Evolutionary conservation across 2,329 filamentous ascomycete species (phyloP), one percentile per base, ranked within the genome.

Genomic region (Dactylellina drechsleri): DNA sequence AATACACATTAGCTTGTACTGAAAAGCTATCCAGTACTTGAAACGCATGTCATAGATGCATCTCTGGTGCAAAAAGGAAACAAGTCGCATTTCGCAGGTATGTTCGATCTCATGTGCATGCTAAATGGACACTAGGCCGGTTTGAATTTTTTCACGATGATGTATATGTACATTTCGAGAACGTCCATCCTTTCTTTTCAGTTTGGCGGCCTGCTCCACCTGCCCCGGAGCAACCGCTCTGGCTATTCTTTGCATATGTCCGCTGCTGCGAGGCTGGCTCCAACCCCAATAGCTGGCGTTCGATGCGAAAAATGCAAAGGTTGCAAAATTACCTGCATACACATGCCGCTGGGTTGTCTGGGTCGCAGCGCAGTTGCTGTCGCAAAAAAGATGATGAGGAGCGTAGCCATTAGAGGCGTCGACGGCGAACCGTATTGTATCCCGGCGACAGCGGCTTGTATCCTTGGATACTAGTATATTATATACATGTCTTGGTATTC

Each of bases 201-300:
- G 36, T 52, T 52, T 20, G n/a, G 60, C 60, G 40, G 10, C 18
- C 23, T 16, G 60, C 49, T 26, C 52, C 61, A 66, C 16, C 52
- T 66, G 52, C 64, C 58, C 23, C 66, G 41, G 61, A 60, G 68
- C 59, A 73, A 73, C 68, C 68, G 68, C 61, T 36, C 62, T 31
- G 31, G 31, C 10, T 36, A 36, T 49, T 49, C 57, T 56, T 54
- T 61, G 56, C 61, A 73, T 73, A 53, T 73, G 66, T 66, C 70
- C 70, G 62, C 58, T 60, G 58, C 54, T 62, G 70, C 70, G 59
- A 54, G 68, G 59, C 60, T 41, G 26, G 31, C 26, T 18, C 50
- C 43, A 54, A 43, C 49, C 61, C 61, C 61, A 56, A 56, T 31
- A 16, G 18, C 31, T 23, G n/a, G 36, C 52, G 18, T 47, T 66